These are phyloP conservation scores for Ophiostoma piceae DNA, from an alignment of 2,329 filamentous ascomycete genomes.

Conservation along the genomic window DNA sequence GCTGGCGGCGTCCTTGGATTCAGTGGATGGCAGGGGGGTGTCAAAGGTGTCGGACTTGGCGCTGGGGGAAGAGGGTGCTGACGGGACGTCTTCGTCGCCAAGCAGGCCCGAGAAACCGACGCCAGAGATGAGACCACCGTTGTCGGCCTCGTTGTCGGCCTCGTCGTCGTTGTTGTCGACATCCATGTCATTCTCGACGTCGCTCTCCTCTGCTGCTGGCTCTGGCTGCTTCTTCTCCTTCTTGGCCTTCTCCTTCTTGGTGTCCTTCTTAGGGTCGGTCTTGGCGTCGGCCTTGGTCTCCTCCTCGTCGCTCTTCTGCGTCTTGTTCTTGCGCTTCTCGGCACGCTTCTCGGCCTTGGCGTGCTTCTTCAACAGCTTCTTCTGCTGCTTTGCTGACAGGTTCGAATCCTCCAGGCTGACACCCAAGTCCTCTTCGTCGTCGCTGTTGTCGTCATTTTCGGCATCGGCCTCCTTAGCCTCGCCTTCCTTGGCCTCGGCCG, in stretches of 20 bases:
- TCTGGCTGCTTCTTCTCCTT: conserved; percentile 30
- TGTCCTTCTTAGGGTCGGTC: conserved; percentile 26
- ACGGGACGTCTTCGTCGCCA: conserved; percentile 40
- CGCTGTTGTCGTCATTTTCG: conserved; percentile 23
- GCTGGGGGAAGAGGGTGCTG: conserved; percentile 33
- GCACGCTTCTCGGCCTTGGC: conserved; percentile 49
- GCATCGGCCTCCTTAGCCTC: conserved; percentile 18
- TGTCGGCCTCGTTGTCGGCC: conserved; percentile 45
- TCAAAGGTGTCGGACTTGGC: conserved; percentile 60
- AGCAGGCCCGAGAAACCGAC: conserved; percentile 47
- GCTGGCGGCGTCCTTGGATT: conserved; percentile 45
- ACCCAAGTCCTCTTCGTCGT: conserved; percentile 29
- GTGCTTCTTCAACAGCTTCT: conserved; percentile 46
- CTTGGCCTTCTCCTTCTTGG: conserved; percentile 33
- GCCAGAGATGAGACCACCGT: conserved; percentile 45
- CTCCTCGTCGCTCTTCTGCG: conserved; percentile 24
- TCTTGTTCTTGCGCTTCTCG: conserved; percentile 44
- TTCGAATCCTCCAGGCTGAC: conserved; percentile 26
- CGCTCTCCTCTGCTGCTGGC: conserved; percentile 31
- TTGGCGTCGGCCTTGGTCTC: conserved; percentile 37
- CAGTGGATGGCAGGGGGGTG: conserved; percentile 39
- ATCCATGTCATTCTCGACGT: conserved; percentile 30
- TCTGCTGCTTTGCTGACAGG: conserved; percentile 46
- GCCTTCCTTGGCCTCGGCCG: conserved; percentile 14
- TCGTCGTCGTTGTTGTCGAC: conserved; percentile 52